phyloP scores from a whole-genome alignment of 345 rosid genomes.

The Cardamine resedifolia region DNA sequence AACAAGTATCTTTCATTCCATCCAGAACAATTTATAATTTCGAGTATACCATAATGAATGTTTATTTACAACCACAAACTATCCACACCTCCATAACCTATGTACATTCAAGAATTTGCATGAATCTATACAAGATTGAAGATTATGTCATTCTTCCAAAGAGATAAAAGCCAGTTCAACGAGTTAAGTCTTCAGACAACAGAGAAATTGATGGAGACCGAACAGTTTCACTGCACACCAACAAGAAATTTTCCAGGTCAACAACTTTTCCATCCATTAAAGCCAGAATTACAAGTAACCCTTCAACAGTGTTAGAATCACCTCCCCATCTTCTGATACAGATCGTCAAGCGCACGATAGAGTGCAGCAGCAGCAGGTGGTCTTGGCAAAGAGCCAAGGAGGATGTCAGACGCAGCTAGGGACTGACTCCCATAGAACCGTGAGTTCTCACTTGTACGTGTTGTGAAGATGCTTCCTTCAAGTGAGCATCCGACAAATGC shows the following conservation, averaged over 20 bases:
- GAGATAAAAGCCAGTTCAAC: slow-evolving; percentile 26
- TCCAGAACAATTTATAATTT: neutral
- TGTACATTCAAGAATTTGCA: slow-evolving; percentile 39
- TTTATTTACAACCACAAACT: slow-evolving; percentile 31
- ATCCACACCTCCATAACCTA: slow-evolving; percentile 20
- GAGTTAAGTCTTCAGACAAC: slow-evolving; percentile 19
- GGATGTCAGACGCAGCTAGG: slow-evolving; percentile 64
- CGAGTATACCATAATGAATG: neutral
- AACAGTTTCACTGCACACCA: slow-evolving; percentile 33
- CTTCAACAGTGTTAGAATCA: slow-evolving; percentile 35
- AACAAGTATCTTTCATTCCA: neutral
- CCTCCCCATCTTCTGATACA: slow-evolving; percentile 57
- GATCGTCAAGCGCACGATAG: slow-evolving; percentile 69
- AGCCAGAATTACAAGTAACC: slow-evolving; percentile 7
- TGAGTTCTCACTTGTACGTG: slow-evolving; percentile 68
- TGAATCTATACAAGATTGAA: slow-evolving; percentile 30
- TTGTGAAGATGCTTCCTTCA: slow-evolving; percentile 80
- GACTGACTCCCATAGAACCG: slow-evolving; percentile 89
- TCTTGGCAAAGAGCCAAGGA: slow-evolving; percentile 72
- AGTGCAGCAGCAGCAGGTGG: slow-evolving; percentile 91
- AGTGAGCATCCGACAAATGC: slow-evolving; percentile 94
- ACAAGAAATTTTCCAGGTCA: slow-evolving; percentile 26
- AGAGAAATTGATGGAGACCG: slow-evolving; percentile 7
- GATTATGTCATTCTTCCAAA: neutral
- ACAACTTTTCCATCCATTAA: neutral